Evolutionary conservation across 2,329 filamentous ascomycete species (phyloP).

Genomic region (Metarhizium album): DNA sequence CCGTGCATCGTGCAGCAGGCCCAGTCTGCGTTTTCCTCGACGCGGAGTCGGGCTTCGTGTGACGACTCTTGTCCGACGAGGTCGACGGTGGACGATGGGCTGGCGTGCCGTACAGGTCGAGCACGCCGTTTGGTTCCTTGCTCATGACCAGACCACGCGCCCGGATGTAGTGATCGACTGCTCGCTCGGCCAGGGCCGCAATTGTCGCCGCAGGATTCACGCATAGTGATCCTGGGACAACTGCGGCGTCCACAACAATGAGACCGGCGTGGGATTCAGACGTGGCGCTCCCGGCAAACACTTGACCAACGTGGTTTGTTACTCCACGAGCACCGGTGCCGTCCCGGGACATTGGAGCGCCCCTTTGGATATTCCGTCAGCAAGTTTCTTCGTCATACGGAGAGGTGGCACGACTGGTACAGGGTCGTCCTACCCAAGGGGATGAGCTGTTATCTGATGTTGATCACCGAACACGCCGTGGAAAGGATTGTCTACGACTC

Average conservation of each 20-base stretch:
- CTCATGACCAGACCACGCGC: conserved; percentile 33
- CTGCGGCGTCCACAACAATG: conserved; percentile 49
- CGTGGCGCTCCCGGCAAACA: conserved; percentile 41
- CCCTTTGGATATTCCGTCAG: conserved; percentile 24
- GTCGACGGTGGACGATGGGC: conserved; percentile 18
- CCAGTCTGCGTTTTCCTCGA: background rate
- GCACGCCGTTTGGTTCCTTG: conserved; percentile 31
- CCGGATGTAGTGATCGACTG: conserved; percentile 39
- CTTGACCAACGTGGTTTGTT: conserved; percentile 49
- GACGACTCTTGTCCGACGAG: background rate
- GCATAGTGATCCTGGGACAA: conserved; percentile 51
- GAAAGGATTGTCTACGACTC: conserved; percentile 47
- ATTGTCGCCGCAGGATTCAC: conserved; percentile 62
- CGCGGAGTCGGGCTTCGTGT: background rate
- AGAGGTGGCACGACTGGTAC: too few species aligned
- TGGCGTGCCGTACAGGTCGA: conserved; percentile 46
- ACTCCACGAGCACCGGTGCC: conserved; percentile 46
- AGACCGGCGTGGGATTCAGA: conserved; percentile 45
- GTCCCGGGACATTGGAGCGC: conserved; percentile 51
- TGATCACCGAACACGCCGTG: conserved; percentile 44
- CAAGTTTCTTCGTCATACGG: background rate
- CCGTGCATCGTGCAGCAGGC: background rate
- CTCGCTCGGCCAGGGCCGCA: conserved; percentile 55
- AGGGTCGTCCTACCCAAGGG: conserved; percentile 33
- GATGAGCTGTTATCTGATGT: conserved; percentile 51